A percentile compares a stretch with the other conserved stretches of the same genome.
Evolutionary conservation across 495 filamentous ascomycete genomes (phyloP).

Genomic region (Daldinia grandis): DNA sequence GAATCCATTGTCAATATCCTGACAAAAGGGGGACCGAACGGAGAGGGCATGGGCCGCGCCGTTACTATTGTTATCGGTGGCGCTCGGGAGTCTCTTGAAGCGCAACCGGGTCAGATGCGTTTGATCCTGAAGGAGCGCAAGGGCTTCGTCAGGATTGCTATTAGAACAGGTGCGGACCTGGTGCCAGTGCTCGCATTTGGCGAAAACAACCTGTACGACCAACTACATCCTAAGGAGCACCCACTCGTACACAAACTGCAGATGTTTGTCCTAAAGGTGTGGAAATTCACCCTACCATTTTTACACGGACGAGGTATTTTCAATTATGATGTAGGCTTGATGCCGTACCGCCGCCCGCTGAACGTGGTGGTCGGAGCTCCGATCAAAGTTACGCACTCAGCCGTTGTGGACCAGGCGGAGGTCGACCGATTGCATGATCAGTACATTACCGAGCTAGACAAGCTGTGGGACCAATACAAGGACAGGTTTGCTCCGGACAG

Average conservation of each 20-base stretch:
- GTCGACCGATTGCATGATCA: conserved; percentile 78
- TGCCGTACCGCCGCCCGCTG: conserved; percentile 88
- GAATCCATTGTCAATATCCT: conserved; percentile 90
- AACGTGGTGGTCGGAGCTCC: conserved; percentile 89
- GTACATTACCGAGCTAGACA: conserved; percentile 81
- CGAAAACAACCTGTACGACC: conserved; percentile 95
- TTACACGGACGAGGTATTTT: conserved; percentile 93
- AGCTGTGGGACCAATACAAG: conserved; percentile 89
- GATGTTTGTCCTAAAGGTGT: conserved; percentile 77
- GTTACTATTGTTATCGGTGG: conserved; percentile 97
- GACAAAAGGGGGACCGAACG: conserved; percentile 75
- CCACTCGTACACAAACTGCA: conserved; percentile 79
- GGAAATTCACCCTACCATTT: conserved; percentile 93
- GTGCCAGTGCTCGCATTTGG: conserved; percentile 93
- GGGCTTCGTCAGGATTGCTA: conserved; percentile 92
- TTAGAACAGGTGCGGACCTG: conserved; percentile 87
- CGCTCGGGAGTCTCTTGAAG: conserved; percentile 88
- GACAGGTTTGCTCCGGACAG: conserved; percentile 80
- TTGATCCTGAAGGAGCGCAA: conserved; percentile 84
- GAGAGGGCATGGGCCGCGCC: conserved; percentile 90
- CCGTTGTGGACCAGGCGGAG: conserved; percentile 65
- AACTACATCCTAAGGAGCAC: conserved; percentile 73
- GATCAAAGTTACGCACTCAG: conserved; percentile 70
- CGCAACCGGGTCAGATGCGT: conserved; percentile 74
- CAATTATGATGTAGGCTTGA: conserved; percentile 95